phyloP scores from a whole-genome alignment of 345 rosid genomes.

The Aegle marmelos region DNA sequence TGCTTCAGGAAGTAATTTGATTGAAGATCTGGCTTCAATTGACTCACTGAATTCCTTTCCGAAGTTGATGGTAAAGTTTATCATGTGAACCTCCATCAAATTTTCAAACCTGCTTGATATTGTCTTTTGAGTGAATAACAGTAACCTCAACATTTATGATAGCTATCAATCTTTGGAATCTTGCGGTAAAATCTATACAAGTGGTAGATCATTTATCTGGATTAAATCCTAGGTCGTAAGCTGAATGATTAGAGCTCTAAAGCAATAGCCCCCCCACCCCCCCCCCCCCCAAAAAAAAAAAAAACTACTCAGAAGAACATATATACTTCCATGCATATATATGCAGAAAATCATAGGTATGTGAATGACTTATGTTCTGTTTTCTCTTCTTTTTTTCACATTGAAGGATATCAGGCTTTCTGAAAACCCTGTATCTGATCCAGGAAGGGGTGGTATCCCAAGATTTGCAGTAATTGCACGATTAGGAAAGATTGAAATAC shows the following conservation, averaged over 20 bases:
- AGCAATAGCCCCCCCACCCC: not conserved
- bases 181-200: not conserved
- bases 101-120: not conserved
- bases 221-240: not conserved
- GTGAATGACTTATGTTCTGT: conserved; percentile 6
- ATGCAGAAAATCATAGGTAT: not conserved
- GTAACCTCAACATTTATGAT: not conserved
- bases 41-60: conserved; percentile 71
- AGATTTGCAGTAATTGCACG: conserved; percentile 80
- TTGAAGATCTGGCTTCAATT: conserved; percentile 60
- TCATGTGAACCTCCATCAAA: conserved; percentile 1
- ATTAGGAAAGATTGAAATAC: conserved; percentile 67
- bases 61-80: conserved; percentile 59
- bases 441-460: conserved; percentile 71
- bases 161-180: not conserved
- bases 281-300: no score
- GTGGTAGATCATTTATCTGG: not conserved
- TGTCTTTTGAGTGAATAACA: not conserved
- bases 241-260: not conserved
- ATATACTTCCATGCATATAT: not conserved
- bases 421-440: conserved; percentile 77
- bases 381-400: conserved; percentile 15
- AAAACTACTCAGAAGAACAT: no score
- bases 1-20: conserved; percentile 63
- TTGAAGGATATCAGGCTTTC: conserved; percentile 87